phyloP scores from a whole-genome alignment of 345 rosid genomes.

The Hibiscus mutabilis region DNA sequence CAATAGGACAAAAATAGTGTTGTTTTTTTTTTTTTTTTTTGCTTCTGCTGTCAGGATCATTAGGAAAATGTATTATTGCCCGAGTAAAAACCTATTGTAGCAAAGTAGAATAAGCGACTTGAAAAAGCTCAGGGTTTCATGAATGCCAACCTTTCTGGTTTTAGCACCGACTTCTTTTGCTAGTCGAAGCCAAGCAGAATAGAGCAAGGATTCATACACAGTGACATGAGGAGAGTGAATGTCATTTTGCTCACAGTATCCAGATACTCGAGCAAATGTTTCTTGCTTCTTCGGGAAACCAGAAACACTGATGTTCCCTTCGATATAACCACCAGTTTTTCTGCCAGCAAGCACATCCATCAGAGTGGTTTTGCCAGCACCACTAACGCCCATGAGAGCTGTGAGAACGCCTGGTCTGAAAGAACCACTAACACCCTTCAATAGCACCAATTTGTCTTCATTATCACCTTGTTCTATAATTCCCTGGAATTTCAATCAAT shows the following conservation, averaged over 20 bases:
- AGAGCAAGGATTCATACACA: conserved; percentile 65
- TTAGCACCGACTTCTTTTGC: conserved; percentile 35
- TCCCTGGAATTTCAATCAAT: conserved; percentile 26
- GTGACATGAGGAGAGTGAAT: conserved; percentile 82
- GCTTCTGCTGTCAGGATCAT: too few relatives aligned
- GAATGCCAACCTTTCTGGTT: conserved; percentile 45
- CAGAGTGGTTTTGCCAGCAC: conserved; percentile 80
- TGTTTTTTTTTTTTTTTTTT: too few relatives aligned
- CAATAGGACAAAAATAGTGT: neutral
- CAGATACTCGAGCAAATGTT: conserved; percentile 75
- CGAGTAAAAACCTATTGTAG: neutral
- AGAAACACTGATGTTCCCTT: conserved; percentile 58
- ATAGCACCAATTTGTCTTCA: conserved; percentile 54
- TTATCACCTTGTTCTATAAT: conserved; percentile 51
- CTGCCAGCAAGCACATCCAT: conserved; percentile 92
- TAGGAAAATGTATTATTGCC: neutral
- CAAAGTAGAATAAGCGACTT: neutral
- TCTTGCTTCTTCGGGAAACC: conserved; percentile 79
- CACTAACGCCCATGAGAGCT: conserved; percentile 74
- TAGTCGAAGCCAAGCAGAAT: conserved; percentile 74
- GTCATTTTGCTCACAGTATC: conserved; percentile 78
- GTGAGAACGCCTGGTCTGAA: conserved; percentile 84
- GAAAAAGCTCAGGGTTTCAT: neutral
- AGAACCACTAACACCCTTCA: conserved; percentile 72
- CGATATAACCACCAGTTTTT: conserved; percentile 73